A percentile compares a stretch with the other conserved stretches of the same genome.
phyloP scores from a whole-genome alignment of 2,329 filamentous ascomycete species.

The Colletotrichum cuscutae region DNA sequence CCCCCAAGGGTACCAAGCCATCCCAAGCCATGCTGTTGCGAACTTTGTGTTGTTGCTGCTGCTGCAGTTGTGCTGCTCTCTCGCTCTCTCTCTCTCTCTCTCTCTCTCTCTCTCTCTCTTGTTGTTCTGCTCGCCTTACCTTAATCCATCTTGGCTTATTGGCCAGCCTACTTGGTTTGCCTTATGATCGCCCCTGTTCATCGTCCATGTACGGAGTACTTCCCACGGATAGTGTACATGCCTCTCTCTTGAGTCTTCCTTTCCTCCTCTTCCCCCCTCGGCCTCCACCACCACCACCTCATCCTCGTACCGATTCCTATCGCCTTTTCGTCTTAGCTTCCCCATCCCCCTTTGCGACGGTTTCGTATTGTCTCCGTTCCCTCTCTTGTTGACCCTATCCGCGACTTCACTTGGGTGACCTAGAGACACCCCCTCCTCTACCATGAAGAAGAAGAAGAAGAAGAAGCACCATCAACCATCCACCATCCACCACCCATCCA shows the following conservation, averaged over 20 bases:
- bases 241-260: too few relatives aligned
- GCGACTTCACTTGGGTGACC: background rate
- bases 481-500: background rate
- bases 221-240: too few relatives aligned
- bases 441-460: background rate
- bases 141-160: constrained; percentile 16
- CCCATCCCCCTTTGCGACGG: constrained; percentile 31
- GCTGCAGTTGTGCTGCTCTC: background rate
- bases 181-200: constrained; percentile 17
- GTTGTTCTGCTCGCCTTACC: constrained; percentile 15
- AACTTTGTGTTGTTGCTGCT: background rate
- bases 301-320: constrained; percentile 25
- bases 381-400: constrained; percentile 31
- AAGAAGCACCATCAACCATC: background rate
- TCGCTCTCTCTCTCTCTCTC: background rate
- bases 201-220: background rate
- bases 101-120: background rate
- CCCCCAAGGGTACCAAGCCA: background rate
- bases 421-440: constrained; percentile 4
- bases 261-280: background rate
- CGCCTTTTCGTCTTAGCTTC: constrained; percentile 31
- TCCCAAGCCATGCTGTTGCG: constrained; percentile 5
- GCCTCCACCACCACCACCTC: background rate
- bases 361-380: constrained; percentile 34
- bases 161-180: constrained; percentile 14